Evolutionary conservation across 495 filamentous ascomycete genomes (phyloP).

Genomic region (Thermothielavioides terrestris): DNA sequence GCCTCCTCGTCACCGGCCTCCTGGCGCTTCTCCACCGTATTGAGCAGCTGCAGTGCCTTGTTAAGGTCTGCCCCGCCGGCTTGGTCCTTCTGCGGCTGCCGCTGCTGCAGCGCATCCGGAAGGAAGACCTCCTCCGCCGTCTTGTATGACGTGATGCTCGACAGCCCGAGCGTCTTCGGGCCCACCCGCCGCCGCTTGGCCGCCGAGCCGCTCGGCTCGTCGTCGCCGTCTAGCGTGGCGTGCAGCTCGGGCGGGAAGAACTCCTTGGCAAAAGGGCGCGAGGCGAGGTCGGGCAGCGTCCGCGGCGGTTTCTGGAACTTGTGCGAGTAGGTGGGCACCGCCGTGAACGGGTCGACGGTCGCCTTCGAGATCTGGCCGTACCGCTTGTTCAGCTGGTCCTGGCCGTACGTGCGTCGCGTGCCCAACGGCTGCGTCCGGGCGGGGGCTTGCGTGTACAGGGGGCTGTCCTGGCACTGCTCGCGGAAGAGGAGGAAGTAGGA

Average conservation of each 20-base stretch:
- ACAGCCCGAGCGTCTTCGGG: constrained; percentile 25
- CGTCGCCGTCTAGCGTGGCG: constrained; percentile 40
- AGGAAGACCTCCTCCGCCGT: constrained; percentile 28
- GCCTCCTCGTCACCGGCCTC: constrained; percentile 36
- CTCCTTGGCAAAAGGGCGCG: constrained; percentile 35
- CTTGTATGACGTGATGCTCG: constrained; percentile 24
- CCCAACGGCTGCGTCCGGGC: constrained; percentile 9
- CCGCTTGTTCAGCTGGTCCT: constrained; percentile 42
- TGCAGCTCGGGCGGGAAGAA: constrained; percentile 47
- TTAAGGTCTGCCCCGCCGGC: constrained; percentile 19
- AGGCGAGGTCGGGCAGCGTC: constrained; percentile 39
- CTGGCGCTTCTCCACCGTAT: constrained; percentile 29
- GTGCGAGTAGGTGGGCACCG: constrained; percentile 44
- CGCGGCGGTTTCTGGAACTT: constrained; percentile 36
- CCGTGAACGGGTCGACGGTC: constrained; percentile 43
- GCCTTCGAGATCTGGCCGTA: constrained; percentile 39
- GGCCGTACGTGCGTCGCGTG: constrained; percentile 32
- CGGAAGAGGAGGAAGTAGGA: constrained; percentile 40
- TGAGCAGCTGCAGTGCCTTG: constrained; percentile 29
- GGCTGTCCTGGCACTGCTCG: constrained; percentile 37
- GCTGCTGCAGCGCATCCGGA: constrained; percentile 4
- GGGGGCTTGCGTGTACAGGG: constrained; percentile 41
- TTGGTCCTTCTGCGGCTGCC: constrained; percentile 4
- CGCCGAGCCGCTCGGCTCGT: constrained; percentile 15
- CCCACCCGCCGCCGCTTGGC: constrained; percentile 22